A percentile compares a stretch with the other conserved stretches of the same genome.
phyloP scores from a whole-genome alignment of 768 basidiomycete species.

The Lyophyllum atratum region DNA sequence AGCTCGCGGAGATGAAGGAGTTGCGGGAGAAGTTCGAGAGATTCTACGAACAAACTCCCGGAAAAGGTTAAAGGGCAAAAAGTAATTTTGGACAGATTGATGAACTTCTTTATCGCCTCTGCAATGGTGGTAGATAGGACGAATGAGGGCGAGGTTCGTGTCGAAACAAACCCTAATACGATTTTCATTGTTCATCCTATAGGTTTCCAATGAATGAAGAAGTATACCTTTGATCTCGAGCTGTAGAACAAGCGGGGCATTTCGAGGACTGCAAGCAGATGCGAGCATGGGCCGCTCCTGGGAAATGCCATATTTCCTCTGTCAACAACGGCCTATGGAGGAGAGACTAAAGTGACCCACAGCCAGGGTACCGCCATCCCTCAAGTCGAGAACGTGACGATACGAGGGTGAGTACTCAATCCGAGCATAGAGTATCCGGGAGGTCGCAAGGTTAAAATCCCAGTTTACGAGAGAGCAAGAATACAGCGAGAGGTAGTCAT shows the following conservation, averaged over 20 bases:
- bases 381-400: constrained; percentile 33
- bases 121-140: constrained; percentile 27
- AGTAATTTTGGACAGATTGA: constrained; percentile 32
- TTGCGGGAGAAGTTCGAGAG: constrained; percentile 24
- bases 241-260: constrained; percentile 41
- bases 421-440: constrained; percentile 44
- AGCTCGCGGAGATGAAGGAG: constrained; percentile 26
- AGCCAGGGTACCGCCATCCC: constrained; percentile 31
- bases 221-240: constrained; percentile 48
- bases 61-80: constrained; percentile 36
- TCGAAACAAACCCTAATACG: constrained; percentile 24
- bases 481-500: constrained; percentile 38
- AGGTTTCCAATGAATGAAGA: too few relatives aligned
- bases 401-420: constrained; percentile 44
- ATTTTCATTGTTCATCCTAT: too few relatives aligned
- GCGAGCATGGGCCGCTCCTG: constrained; percentile 38
- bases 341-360: constrained; percentile 25
- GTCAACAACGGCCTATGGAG: background rate
- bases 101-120: constrained; percentile 30
- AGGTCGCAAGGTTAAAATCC: constrained; percentile 45
- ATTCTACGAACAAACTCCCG: constrained; percentile 32
- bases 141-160: constrained; percentile 32
- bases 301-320: background rate
- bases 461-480: constrained; percentile 46
- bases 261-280: constrained; percentile 40